A percentile compares a stretch with the other conserved stretches of the same genome.
Evolutionary conservation across 495 filamentous ascomycete species (phyloP).

Genomic region (Penicillium malachiteum): DNA sequence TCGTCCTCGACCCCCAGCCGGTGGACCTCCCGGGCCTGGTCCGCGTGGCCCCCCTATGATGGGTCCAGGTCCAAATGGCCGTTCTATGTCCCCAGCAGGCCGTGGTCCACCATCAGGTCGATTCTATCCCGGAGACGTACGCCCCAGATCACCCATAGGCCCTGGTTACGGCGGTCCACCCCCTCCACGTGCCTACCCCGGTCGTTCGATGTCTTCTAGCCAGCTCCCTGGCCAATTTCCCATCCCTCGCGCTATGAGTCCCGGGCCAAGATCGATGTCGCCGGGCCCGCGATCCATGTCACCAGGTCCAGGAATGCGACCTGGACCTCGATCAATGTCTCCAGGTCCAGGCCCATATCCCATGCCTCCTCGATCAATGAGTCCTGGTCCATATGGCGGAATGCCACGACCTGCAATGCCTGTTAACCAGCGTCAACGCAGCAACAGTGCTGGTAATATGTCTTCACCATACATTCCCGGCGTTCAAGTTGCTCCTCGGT

Average conservation of each 20-base stretch:
- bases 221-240: conserved; percentile 8
- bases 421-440: conserved; percentile 42
- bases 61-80: conserved; percentile 52
- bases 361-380: conserved; percentile 49
- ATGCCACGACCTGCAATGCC: conserved; percentile 47
- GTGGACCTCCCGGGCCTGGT: conserved; percentile 37
- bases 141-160: conserved; percentile 42
- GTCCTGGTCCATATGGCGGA: conserved; percentile 52
- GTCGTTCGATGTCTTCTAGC: conserved; percentile 25
- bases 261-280: conserved; percentile 12
- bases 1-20: conserved; percentile 58
- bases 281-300: conserved; percentile 34
- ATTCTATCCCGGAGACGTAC: conserved; percentile 40
- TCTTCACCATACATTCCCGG: conserved; percentile 38
- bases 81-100: conserved; percentile 34
- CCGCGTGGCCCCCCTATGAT: conserved; percentile 51
- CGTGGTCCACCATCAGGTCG: conserved; percentile 23
- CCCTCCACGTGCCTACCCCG: conserved; percentile 38
- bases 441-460: conserved; percentile 52
- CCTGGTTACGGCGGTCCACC: conserved; percentile 28
- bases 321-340: conserved; percentile 16
- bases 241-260: conserved; percentile 12
- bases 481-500: conserved; percentile 50
- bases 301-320: conserved; percentile 9
- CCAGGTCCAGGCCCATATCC: conserved; percentile 22